Base-by-base conservation (phyloP, 2,329 filamentous ascomycete species). In the Camillea tinctor region DNA sequence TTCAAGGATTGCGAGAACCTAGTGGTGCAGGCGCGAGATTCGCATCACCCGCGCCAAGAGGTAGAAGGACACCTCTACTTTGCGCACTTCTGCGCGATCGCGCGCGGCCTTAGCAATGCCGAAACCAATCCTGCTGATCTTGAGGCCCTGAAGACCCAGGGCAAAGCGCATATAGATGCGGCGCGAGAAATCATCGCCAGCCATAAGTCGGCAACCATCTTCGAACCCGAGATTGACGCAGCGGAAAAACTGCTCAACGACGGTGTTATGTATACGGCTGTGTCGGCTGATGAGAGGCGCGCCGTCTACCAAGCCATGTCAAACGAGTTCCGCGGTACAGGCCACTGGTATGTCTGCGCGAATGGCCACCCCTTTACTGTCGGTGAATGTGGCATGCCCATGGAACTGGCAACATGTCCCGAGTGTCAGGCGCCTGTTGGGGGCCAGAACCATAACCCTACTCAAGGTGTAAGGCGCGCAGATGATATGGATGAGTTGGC, bases 351-450 rank as follows among this genome's bases (percentile, higher is more conserved):
- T 69, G 77, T 73, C 0, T 88, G 84, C 62, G 71, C 64, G 22
- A 85, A 86, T 59, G 80, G 80, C 1, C 84, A 88, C 68, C 81
- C 83, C 3, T 88, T 90, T 64, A 84, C 86, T 0, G 79, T 90
- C 30, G 86, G 86, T 1, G 84, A 89, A 62, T 89, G 87, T 67
- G 87, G 87, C 1, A 84, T 85, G 79, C 84, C 87, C 0, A 88
- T 89, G 84, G 62, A 91, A 69, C 59, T 68, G 19, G 80, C 87
- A 1, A 71, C 71, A 2, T 92, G 88, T 64, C 86, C 88, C 0
- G 81, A 90, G 64, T 91, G 88, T 64, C 80, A 78, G 2, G 78
- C 78, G 1, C 62, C 71, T 0, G 79, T 91, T 30, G 87, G 87
- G 1, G 87, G 88, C 0, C 69, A 66, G 53, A 9, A 79, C 36